phyloP scores from a whole-genome alignment of 1,139 yeast species.

The Candida albicans region DNA sequence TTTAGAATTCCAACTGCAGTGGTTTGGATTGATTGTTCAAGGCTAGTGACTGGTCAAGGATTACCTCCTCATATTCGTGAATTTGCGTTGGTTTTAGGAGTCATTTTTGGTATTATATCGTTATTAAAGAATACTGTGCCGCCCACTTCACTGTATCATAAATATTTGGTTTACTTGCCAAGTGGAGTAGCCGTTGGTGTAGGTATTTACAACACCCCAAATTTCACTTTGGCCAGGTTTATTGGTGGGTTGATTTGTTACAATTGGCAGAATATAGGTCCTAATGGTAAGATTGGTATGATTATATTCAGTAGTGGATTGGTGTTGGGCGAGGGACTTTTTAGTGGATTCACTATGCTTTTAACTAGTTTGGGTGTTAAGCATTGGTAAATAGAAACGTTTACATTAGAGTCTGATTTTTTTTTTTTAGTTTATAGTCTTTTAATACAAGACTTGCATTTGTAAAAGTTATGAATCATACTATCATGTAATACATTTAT shows the following conservation, averaged over 20 bases:
- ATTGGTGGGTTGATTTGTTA: slow-evolving; percentile 81
- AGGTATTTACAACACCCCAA: slow-evolving; percentile 92
- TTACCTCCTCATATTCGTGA: slow-evolving; percentile 75
- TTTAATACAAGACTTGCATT: background rate
- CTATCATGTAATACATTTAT: background rate
- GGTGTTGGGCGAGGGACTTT: slow-evolving; percentile 89
- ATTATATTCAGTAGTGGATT: slow-evolving; percentile 90
- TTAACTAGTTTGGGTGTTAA: slow-evolving; percentile 62
- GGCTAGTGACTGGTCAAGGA: slow-evolving; percentile 89
- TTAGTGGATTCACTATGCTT: slow-evolving; percentile 79
- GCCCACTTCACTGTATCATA: slow-evolving; percentile 34
- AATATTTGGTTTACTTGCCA: slow-evolving; percentile 64
- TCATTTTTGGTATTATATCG: slow-evolving; percentile 69
- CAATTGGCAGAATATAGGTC: slow-evolving; percentile 48
- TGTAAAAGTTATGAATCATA: background rate
- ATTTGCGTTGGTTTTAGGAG: slow-evolving; percentile 66
- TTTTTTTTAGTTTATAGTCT: background rate
- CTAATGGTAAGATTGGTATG: slow-evolving; percentile 53
- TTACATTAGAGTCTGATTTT: background rate
- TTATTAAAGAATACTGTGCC: slow-evolving; percentile 57
- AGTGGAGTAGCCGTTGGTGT: slow-evolving; percentile 97
- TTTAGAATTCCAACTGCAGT: slow-evolving; percentile 93
- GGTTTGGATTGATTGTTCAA: slow-evolving; percentile 94
- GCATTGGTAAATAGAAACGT: slow-evolving; percentile 24
- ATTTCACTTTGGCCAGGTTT: slow-evolving; percentile 90